A percentile compares a stretch with the other conserved stretches of the same genome.
phyloP scores from a whole-genome alignment of 805 yeast genomes.

The Wickerhamiella sergipiensis region DNA sequence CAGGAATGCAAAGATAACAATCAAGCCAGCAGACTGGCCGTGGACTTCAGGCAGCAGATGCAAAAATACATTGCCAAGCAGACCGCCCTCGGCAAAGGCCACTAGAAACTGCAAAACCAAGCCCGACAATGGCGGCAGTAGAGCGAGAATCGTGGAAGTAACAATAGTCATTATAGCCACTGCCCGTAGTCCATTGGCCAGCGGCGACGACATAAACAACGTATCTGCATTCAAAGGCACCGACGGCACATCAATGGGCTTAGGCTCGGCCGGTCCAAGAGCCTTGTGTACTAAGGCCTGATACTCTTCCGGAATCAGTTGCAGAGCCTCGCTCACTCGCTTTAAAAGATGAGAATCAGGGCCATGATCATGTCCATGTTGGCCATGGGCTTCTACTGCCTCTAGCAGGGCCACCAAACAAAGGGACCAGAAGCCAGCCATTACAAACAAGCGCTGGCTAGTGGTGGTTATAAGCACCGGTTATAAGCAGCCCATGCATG shows the following conservation, averaged over 20 bases:
- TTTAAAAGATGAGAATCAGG: background rate
- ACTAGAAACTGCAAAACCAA: slow-evolving; percentile 40
- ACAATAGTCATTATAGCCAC: slow-evolving; percentile 6
- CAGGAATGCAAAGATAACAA: slow-evolving; percentile 46
- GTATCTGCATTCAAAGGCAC: background rate
- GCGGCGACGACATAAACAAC: slow-evolving; percentile 9
- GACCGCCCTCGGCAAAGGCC: slow-evolving; percentile 63
- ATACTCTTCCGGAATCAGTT: background rate
- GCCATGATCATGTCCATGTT: background rate
- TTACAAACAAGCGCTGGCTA: background rate
- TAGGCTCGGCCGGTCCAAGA: background rate
- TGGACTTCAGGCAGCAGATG: slow-evolving; percentile 55
- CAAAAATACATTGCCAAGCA: slow-evolving; percentile 60
- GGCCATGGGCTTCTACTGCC: background rate
- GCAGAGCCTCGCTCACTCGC: background rate
- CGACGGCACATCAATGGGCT: background rate
- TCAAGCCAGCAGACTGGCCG: slow-evolving; percentile 36
- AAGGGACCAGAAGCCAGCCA: background rate
- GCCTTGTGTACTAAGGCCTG: background rate
- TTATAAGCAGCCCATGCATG: background rate
- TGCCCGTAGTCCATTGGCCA: slow-evolving; percentile 10
- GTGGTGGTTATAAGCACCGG: background rate
- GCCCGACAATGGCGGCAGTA: slow-evolving; percentile 29
- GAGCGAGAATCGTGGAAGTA: slow-evolving; percentile 10
- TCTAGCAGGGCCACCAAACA: background rate